Evolutionary conservation across 2,329 filamentous ascomycete genomes (phyloP).

Genomic region (Cladosporium sp.): DNA sequence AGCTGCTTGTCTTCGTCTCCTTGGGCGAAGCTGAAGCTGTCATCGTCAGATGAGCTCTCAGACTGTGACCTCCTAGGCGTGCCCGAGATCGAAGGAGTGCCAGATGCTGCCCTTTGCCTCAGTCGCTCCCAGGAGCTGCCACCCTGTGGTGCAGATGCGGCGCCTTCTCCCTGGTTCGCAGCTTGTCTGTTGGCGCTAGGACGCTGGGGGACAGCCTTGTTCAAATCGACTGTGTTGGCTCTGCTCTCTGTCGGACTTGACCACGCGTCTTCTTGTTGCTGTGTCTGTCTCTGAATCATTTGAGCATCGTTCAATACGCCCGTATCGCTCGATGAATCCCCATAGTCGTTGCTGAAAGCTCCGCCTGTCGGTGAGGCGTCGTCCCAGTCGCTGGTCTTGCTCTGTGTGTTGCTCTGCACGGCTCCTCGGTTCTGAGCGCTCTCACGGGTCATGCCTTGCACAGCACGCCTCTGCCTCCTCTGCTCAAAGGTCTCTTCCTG

Average conservation of each 20-base stretch:
- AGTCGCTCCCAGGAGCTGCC: slow-evolving; percentile 51
- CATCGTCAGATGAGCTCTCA: slow-evolving; percentile 37
- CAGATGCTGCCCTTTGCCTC: slow-evolving; percentile 36
- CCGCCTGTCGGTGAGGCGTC: slow-evolving; percentile 47
- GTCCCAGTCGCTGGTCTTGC: slow-evolving; percentile 31
- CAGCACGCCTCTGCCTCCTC: slow-evolving; percentile 33
- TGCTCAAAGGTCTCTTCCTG: slow-evolving; percentile 35
- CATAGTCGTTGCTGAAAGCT: slow-evolving; percentile 36
- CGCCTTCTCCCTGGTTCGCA: slow-evolving; percentile 13
- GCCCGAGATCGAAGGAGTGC: slow-evolving; percentile 11
- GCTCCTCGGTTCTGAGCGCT: slow-evolving; percentile 16
- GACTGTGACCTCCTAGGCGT: slow-evolving; percentile 24
- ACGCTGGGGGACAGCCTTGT: slow-evolving; percentile 14
- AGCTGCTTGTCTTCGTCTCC: slow-evolving; percentile 47
- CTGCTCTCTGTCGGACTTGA: slow-evolving; percentile 6
- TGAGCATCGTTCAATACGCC: slow-evolving; percentile 38
- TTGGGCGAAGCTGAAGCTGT: slow-evolving; percentile 49
- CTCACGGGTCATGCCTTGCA: slow-evolving; percentile 25
- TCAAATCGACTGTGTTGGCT: slow-evolving; percentile 2
- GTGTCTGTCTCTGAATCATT: slow-evolving; percentile 27
- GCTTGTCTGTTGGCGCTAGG: not conserved
- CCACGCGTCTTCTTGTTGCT: slow-evolving; percentile 22
- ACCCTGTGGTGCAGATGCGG: slow-evolving; percentile 1
- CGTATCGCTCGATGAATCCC: slow-evolving; percentile 27
- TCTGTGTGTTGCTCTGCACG: not conserved